These are phyloP conservation scores for Penicillium sp. DNA, from an alignment of 2,329 filamentous ascomycete genomes.

Conservation along the genomic window DNA sequence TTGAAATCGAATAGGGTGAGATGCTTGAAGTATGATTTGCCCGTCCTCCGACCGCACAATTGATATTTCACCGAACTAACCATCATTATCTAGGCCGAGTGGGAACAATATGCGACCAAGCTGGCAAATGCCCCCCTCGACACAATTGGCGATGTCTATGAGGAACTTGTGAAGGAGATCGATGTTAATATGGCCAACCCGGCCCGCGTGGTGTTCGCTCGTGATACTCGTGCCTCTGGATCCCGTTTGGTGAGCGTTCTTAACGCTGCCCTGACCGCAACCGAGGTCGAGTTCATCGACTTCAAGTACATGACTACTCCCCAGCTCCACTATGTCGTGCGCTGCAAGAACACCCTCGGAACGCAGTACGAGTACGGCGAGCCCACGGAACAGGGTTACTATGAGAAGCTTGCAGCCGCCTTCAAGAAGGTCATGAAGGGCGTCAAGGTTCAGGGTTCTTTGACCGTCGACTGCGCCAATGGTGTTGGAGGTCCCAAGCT, in stretches of 20 bases:
- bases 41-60: neutral
- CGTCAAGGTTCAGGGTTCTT: constrained; percentile 69
- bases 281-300: constrained; percentile 74
- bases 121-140: constrained; percentile 83
- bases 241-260: constrained; percentile 79
- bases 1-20: constrained; percentile 64
- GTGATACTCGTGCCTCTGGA: constrained; percentile 91
- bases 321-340: constrained; percentile 95
- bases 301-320: constrained; percentile 92
- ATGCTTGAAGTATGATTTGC: constrained; percentile 76
- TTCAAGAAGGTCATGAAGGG: constrained; percentile 82
- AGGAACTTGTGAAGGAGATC: constrained; percentile 71
- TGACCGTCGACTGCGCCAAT: constrained; percentile 94
- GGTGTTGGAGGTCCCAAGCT: constrained; percentile 94
- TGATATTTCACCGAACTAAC: constrained; percentile 20
- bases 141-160: constrained; percentile 75
- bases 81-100: constrained; percentile 61
- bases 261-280: constrained; percentile 75
- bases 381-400: constrained; percentile 88
- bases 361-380: constrained; percentile 86
- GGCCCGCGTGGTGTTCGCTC: constrained; percentile 82
- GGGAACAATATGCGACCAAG: constrained; percentile 85
- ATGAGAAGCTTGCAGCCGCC: constrained; percentile 83
- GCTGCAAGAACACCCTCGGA: constrained; percentile 89
- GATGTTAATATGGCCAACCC: constrained; percentile 71